Evolutionary conservation across 2,329 filamentous ascomycete genomes (phyloP), one percentile per base, ranked within the genome.

Genomic region (Elsinoe necatrix): DNA sequence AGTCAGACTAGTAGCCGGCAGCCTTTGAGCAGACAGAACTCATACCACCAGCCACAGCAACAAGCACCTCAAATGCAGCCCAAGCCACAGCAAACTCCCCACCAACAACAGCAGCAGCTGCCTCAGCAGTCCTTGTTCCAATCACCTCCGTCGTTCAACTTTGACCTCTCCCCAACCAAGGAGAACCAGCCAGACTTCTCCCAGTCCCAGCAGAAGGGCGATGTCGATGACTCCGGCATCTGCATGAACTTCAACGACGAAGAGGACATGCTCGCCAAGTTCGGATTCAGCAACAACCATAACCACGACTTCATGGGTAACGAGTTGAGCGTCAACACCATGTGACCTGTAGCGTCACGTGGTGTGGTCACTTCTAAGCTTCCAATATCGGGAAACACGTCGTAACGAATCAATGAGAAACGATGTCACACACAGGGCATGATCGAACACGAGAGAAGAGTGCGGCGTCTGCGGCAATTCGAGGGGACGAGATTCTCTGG

Each of bases 161-260:
- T 59, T 18, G 57, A 59, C 47, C 20, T 56, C 3, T 34, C 34
- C 14, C 42, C 54, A 12, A 27, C 23, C 16, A 58, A 61, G 34
- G 52, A 43, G 14, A 55, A 55, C n/a, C 51, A 57, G 20, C 39
- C 18, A 11, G 43, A 57, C n/a, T 54, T 54, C 48, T 54, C 48
- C 3, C 37, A 20, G 21, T 48, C 34, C 47, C 56, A 57, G 16
- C 57, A 65, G 34, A 65, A 68, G 29, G 54, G 63, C 5, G 68
- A 71, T 58, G 63, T 71, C 25, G 69, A 71, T 56, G 69, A 71
- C 59, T 69, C 67, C 47, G 69, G 69, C 18, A 71, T 71, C 39
- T 68, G 68, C 21, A 67, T 71, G 66, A 62, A 61, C 27, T 58
- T 71, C 23, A 65, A 68, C 58, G 68, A 71, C 21, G 69, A 70